Percentiles rank a stretch among this genome's conserved stretches.
Evolutionary conservation across 495 filamentous ascomycete genomes (phyloP).

Genomic region (Hypoxylon perforatum): DNA sequence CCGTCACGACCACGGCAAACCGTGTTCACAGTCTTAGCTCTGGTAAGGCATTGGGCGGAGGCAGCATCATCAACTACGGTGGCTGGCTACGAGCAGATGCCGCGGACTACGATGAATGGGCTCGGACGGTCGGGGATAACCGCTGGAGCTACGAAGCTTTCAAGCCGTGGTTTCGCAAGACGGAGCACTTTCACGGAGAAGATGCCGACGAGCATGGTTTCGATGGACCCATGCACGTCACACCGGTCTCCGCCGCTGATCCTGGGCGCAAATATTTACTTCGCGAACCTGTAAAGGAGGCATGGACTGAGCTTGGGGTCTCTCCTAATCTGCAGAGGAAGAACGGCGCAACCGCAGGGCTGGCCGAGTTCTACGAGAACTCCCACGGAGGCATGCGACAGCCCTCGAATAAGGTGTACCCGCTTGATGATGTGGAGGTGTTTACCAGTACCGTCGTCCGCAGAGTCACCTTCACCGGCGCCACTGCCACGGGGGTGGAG

Average conservation of each 20-base stretch:
- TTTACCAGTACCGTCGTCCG: conserved; percentile 46
- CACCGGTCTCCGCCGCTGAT: conserved; percentile 20
- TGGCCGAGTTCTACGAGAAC: conserved; percentile 50
- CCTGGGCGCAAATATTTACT: conserved; percentile 47
- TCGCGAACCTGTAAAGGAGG: conserved; percentile 33
- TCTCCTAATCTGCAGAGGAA: conserved; percentile 39
- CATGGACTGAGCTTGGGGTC: conserved; percentile 46
- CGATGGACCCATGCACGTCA: conserved; percentile 48
- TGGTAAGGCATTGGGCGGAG: conserved; percentile 54
- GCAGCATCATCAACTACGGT: conserved; percentile 48
- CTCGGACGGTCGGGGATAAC: conserved; percentile 43
- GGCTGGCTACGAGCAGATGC: conserved; percentile 52
- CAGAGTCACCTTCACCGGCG: conserved; percentile 39
- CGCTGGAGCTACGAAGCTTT: conserved; percentile 53
- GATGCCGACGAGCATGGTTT: conserved; percentile 40
- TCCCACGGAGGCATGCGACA: conserved; percentile 50
- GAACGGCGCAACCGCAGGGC: conserved; percentile 44
- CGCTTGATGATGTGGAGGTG: conserved; percentile 40
- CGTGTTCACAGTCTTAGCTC: conserved; percentile 37
- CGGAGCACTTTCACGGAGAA: conserved; percentile 37
- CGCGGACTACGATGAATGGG: conserved; percentile 56
- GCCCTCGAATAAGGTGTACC: conserved; percentile 47
- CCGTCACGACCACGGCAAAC: conserved; percentile 38
- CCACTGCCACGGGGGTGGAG: conserved; percentile 43
- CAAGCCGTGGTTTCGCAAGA: conserved; percentile 47